Conservation (phyloP, 2,329 filamentous ascomycete genomes). For the Blastomyces parvus region DNA sequence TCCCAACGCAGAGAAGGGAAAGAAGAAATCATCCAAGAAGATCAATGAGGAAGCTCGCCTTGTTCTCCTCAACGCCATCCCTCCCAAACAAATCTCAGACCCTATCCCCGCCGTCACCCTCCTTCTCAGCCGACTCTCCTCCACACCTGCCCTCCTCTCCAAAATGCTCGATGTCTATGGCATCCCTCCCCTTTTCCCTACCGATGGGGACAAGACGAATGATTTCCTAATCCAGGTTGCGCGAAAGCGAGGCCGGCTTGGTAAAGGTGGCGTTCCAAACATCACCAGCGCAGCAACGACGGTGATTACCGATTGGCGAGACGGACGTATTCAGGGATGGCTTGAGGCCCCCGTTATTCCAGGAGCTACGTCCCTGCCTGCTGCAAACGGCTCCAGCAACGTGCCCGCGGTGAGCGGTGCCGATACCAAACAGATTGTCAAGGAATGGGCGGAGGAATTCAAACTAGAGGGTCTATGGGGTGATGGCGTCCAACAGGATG, state of each 20-base stretch:
- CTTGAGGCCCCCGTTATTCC: conserved; percentile 62
- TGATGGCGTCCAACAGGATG: conserved; percentile 42
- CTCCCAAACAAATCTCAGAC: conserved; percentile 88
- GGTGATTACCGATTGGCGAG: conserved; percentile 93
- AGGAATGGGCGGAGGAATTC: conserved; percentile 89
- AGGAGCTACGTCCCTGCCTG: conserved; percentile 37
- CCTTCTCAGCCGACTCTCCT: conserved; percentile 69
- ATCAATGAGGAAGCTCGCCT: conserved; percentile 72
- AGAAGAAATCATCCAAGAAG: conserved; percentile 51
- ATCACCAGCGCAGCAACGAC: conserved; percentile 78
- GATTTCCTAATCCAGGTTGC: conserved; percentile 95
- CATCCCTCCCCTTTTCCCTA: conserved; percentile 64
- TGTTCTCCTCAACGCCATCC: conserved; percentile 80
- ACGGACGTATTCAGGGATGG: conserved; percentile 92
- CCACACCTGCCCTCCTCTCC: conserved; percentile 61
- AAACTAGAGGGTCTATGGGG: conserved; percentile 90
- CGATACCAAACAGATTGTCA: conserved; percentile 75
- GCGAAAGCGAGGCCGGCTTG: conserved; percentile 78
- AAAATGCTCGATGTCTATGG: conserved; percentile 78
- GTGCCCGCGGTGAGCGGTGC: conserved; percentile 38
- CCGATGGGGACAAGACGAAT: conserved; percentile 64
- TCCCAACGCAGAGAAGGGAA: conserved; percentile 48
- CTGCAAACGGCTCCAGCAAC: conserved; percentile 28
- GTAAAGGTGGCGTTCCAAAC: conserved; percentile 84
- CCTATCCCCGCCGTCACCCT: conserved; percentile 78